Evolutionary conservation across 1,139 yeast species (phyloP).

Genomic region (Protomyces pachydermus): DNA sequence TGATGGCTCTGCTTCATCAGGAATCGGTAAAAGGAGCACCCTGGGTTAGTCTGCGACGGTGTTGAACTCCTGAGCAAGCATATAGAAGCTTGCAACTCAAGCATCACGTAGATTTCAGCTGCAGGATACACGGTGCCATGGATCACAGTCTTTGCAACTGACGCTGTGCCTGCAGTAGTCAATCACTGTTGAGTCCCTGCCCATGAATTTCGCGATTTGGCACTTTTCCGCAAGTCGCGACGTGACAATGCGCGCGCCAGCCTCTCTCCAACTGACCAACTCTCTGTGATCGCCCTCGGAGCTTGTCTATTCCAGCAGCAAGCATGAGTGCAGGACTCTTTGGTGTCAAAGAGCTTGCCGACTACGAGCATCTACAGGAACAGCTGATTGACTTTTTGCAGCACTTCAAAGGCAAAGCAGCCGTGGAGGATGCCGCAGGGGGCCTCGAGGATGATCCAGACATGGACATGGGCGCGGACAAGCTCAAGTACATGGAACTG

Average conservation of each 20-base stretch:
- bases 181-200: background rate
- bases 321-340: slow-evolving; percentile 3
- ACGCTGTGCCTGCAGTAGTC: background rate
- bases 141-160: background rate
- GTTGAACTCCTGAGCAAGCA: too few relatives aligned
- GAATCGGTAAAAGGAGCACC: slow-evolving; percentile 79
- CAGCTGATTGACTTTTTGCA: slow-evolving; percentile 15
- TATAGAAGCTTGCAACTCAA: too few relatives aligned
- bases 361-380: slow-evolving; percentile 10
- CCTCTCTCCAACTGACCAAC: too few relatives aligned
- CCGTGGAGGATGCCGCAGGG: background rate
- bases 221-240: too few relatives aligned
- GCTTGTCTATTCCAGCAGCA: background rate
- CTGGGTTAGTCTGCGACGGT: slow-evolving; percentile 47
- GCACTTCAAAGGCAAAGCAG: slow-evolving; percentile 6
- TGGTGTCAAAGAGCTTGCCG: slow-evolving; percentile 20
- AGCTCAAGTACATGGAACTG: slow-evolving; percentile 19
- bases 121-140: too few relatives aligned
- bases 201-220: background rate
- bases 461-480: background rate
- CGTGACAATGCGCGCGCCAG: too few relatives aligned
- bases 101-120: too few relatives aligned
- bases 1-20: slow-evolving; percentile 73
- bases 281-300: too few relatives aligned
- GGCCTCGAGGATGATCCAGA: background rate